Conservation (phyloP, 371 early-diverging fungal species). For the Mortierella sp. region DNA sequence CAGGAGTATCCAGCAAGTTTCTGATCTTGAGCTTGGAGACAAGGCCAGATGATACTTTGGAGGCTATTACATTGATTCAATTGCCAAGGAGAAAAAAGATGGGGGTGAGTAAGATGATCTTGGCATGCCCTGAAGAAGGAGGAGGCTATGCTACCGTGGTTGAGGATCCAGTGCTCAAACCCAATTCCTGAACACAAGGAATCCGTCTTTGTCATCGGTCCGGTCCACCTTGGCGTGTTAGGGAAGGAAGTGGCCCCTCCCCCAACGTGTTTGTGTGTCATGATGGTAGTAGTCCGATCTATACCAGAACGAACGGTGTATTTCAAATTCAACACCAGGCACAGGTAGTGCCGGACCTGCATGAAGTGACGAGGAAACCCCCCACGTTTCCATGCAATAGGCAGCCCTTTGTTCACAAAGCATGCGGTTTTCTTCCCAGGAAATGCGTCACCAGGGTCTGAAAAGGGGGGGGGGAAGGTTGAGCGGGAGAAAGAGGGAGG, state of each 20-base stretch:
- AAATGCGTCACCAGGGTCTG: too few relatives aligned
- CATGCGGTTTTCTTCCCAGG: not conserved
- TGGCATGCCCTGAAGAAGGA: too few relatives aligned
- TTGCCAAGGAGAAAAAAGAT: not conserved
- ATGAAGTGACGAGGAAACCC: too few relatives aligned
- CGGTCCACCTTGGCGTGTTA: too few relatives aligned
- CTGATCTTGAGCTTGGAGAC: constrained; percentile 57
- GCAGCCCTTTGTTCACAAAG: too few relatives aligned
- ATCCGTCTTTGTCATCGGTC: constrained; percentile 5
- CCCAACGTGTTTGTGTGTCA: too few relatives aligned
- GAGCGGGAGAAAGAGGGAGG: constrained; percentile 3
- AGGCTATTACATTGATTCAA: constrained; percentile 25
- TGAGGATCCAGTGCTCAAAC: not conserved
- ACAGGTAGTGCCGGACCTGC: too few relatives aligned
- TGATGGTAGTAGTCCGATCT: not conserved
- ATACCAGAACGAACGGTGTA: too few relatives aligned
- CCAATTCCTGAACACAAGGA: not conserved
- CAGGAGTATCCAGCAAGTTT: constrained; percentile 53
- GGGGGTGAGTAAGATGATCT: not conserved
- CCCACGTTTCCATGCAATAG: too few relatives aligned
- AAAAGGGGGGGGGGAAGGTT: not conserved
- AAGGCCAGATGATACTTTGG: constrained; percentile 42
- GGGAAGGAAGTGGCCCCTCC: too few relatives aligned
- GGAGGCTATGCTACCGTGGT: not conserved
- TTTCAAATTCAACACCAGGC: too few relatives aligned